Evolutionary conservation across 192 early-diverging fungal genomes (phyloP), one percentile per base, ranked within the genome.

Genomic region (Fimicolochytrium jonesii): DNA sequence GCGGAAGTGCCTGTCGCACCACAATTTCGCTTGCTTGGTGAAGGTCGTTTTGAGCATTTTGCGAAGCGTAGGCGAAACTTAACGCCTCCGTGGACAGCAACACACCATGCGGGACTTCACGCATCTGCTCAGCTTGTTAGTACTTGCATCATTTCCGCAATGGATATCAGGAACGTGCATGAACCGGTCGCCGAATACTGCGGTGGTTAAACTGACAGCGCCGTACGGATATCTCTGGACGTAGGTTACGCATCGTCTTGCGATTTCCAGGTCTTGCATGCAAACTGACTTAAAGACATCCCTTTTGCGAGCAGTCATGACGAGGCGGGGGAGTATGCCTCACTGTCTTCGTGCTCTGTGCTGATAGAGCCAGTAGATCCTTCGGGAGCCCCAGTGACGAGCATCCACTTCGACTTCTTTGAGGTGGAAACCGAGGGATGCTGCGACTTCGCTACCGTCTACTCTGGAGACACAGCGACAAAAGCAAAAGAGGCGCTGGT

Each of bases 221-320:
- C 64, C 64, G 9, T 66, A 48, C n/a, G 64, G 64, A 26, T 66
- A 43, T 34, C 49, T 66, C 25, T 66, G 64, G 64, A 58, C 46
- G 55, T 65, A 25, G 28, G 63, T 46, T 17, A 6, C 4, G 4
- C 55, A 56, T 22, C 20, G 31, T 6, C 51, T 54, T 32, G 6
- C 5, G 6, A 13, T 22, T 13, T 54, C 32, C 30, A 10, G 51
- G 6, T 30, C 18, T 28, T 6, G 13, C 9, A 10, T 53, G 5
- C 11, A n/a, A 53, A 22, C 5, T 53, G 29, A n/a, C 20, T 17
- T 41, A 26, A 22, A n/a, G n/a, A n/a, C n/a, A n/a, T n/a, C n/a
- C n/a, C n/a, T n/a, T n/a, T n/a, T n/a, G n/a, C n/a, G n/a, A n/a
- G n/a, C 33, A 65, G 63, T 1, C 41, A 56, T 33, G 64, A 66